Percentiles rank a stretch among this genome's conserved stretches.
Conservation (phyloP, 495 filamentous ascomycete genomes). For the Thermothielavioides terrestris region DNA sequence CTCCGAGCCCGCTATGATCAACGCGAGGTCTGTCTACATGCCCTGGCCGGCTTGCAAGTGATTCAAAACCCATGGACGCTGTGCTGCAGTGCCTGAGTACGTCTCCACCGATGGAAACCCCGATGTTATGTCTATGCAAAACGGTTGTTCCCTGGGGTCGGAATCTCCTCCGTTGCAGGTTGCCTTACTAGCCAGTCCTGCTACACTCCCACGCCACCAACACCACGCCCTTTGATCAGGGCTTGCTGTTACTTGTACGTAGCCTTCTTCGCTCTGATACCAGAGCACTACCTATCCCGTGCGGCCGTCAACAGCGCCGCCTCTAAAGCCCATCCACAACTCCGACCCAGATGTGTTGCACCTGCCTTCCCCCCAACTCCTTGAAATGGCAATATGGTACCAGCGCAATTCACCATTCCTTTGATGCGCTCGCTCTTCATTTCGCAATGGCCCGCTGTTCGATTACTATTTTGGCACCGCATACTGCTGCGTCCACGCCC, state of each 20-base stretch:
- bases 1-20: no score
- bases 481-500: constrained; percentile 77
- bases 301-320: no score
- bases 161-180: not conserved
- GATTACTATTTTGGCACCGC: constrained; percentile 34
- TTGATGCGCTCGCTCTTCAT: not conserved
- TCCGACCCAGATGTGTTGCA: not conserved
- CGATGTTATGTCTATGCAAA: no score
- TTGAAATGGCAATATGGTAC: not conserved
- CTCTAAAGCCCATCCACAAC: not conserved
- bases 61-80: no score
- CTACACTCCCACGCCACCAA: not conserved
- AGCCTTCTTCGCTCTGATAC: not conserved
- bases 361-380: not conserved
- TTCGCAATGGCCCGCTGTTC: not conserved
- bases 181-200: not conserved
- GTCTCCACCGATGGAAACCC: no score
- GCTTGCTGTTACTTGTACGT: not conserved
- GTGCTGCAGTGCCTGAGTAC: no score
- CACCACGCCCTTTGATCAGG: not conserved
- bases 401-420: not conserved
- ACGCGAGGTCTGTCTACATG: no score
- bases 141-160: no score
- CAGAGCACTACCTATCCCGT: not conserved
- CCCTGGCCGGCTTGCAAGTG: no score